Evolutionary conservation across 2,329 filamentous ascomycete genomes (phyloP), one percentile per base, ranked within the genome.

Genomic region (Neonectria magnoliae): DNA sequence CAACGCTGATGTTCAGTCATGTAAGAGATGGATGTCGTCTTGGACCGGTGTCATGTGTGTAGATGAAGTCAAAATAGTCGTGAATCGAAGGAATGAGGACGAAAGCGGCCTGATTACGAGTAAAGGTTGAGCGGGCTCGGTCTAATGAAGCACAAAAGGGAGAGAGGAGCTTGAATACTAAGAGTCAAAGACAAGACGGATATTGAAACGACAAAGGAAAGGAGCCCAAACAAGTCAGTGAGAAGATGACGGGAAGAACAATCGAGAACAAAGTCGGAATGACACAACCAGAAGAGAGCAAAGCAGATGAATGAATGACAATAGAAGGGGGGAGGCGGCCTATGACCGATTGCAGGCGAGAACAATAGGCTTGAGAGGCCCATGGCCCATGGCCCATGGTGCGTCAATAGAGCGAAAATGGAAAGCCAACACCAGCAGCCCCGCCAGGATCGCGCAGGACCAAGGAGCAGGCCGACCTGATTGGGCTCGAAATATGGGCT

Each of bases 141-240:
- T 57, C 22, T 58, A 69, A 57, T 33, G 57, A 70, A 47, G 25
- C 56, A 63, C 47, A 66, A 67, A 67, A 64, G 62, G 58, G 65
- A 60, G 45, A 63, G 53, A 20, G 31, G 14, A 50, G 48, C 62
- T 48, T n/a, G 38, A 62, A 52, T 42, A 50, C 62, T 22, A 29
- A 33, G 53, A 47, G 20, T 57, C 31, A 59, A 50, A 62, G 64
- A 59, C 47, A 61, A 31, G 55, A 57, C 52, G 60, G 48, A 56
- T 65, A 60, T 50, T 36, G 25, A 52, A 56, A 53, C 50, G 50
- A 74, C 68, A 74, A 74, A 74, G 68, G 66, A 74, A 70, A 73
- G 51, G n/a, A 64, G 51, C 25, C 36, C 48, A 61, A 59, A 55
- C 60, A 68, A 51, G 41, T 52, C 44, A 62, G 54, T 38, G 27